A percentile compares a stretch with the other conserved stretches of the same genome.
Evolutionary conservation across 2,329 filamentous ascomycete genomes (phyloP).

Genomic region (Alternaria panax): DNA sequence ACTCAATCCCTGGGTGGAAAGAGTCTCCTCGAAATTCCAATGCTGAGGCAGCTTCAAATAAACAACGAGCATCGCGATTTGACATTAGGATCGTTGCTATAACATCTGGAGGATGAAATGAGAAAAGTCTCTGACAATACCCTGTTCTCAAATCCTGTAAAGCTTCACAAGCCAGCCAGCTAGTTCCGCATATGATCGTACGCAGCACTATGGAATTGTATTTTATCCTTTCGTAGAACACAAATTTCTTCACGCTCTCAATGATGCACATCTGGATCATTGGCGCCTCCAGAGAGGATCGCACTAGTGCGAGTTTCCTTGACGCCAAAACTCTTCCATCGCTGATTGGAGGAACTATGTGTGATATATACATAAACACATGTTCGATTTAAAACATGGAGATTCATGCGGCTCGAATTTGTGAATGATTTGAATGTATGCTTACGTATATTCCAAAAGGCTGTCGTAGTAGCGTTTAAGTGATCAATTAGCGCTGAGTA

Average conservation of each 20-base stretch:
- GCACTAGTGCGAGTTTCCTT: neutral
- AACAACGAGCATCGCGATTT: neutral
- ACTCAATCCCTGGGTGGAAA: neutral
- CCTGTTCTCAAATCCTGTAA: too few species aligned
- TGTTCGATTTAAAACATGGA: neutral
- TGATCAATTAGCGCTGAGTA: neutral
- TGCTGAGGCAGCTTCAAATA: neutral
- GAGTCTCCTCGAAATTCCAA: neutral
- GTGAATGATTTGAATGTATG: neutral
- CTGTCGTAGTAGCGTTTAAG: neutral
- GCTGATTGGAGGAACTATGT: neutral
- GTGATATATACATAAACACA: neutral
- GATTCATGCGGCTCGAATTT: neutral
- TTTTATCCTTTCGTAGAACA: neutral
- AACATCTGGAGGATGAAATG: neutral
- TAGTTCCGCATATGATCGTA: too few species aligned
- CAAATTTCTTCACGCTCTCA: neutral
- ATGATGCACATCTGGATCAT: neutral
- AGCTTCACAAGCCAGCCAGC: too few species aligned
- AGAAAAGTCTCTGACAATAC: too few species aligned
- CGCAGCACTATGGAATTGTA: neutral
- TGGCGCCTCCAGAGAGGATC: neutral
- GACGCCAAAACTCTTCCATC: neutral
- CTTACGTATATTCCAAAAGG: neutral
- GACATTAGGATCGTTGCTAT: accelerated